Percentiles rank a stretch among this genome's conserved stretches.
These are phyloP conservation scores for Dionaea muscipula DNA, from an alignment of 179 eudicot genomes.

Conservation along the genomic window DNA sequence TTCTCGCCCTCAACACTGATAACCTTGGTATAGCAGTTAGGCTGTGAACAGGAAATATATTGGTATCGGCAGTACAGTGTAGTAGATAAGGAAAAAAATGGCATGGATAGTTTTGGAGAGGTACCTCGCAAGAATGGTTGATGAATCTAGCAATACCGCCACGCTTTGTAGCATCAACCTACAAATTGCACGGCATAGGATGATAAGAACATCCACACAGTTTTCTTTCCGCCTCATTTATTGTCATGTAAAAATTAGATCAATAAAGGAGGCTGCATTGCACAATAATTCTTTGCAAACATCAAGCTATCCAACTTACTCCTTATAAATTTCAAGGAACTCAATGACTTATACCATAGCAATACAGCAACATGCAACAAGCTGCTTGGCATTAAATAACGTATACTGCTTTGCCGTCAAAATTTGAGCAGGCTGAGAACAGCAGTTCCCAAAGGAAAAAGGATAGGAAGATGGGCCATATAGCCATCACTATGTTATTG, in stretches of 20 bases:
- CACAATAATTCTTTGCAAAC: background rate
- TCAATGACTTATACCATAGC: no score
- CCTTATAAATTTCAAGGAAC: no score
- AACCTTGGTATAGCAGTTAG: conserved; percentile 96
- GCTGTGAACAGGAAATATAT: conserved; percentile 34
- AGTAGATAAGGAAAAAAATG: background rate
- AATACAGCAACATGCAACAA: no score
- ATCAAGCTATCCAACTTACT: background rate
- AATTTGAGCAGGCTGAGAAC: no score
- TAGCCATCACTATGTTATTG: no score
- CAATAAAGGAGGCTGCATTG: background rate
- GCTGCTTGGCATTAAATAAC: no score
- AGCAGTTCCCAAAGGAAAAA: no score
- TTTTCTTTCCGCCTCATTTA: background rate
- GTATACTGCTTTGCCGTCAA: no score
- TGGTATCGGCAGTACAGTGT: no score
- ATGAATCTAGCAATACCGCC: conserved; percentile 98
- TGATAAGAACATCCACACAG: background rate
- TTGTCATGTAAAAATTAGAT: background rate
- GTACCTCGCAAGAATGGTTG: conserved; percentile 98
- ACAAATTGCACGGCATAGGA: conserved; percentile 14
- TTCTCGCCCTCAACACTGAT: conserved; percentile 89
- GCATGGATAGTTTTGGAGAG: background rate
- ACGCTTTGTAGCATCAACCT: conserved; percentile 99
- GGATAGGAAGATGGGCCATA: no score